Base-by-base conservation (phyloP, 1,284 basidiomycete genomes). In the Cutaneotrichosporon mucoides region DNA sequence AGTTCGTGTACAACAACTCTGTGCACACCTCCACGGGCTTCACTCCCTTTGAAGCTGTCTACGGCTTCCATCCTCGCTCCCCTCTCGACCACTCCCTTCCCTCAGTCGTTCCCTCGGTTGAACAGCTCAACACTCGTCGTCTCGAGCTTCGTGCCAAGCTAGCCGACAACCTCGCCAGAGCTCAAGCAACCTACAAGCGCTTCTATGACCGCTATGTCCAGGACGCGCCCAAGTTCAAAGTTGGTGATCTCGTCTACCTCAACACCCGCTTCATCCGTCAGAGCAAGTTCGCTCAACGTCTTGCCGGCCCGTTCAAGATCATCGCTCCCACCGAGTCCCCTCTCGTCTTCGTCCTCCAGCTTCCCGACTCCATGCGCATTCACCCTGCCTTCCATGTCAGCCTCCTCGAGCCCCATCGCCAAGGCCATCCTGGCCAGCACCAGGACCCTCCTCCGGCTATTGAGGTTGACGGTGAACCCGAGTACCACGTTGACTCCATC, bases 1-100 rank as follows among this genome's bases (percentile, higher is more conserved):
- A 82, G 65, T 83, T 83, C 57, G 66, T 71, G 0, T 82, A 79
- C 67, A 83, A 83, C 64, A 81, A 81, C 70, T n/a, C 80, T 71
- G 53, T 55, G 66, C 37, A 68, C 42, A 42, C 62, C 0, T 73
- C 76, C 2, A 81, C 76, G 10, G 59, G 70, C 8, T 67, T 73
- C 47, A 71, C 81, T 2, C 81, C 81, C 0, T 82, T 82, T 71
- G 78, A 69, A 45, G 74, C 76, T 48, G 75, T 77, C 52, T 63
- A 70, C 16, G 79, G 72, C 13, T 79, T 69, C 45, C 65, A 78
- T 53, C 78, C 76, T 46, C 42, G 66, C 2, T 9, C 10, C 7
- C 45, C 45, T 34, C 16, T 12, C 11, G 24, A 7, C 13, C 13
- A 12, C 8, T 6, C 6, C 6, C 48, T 4, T 4, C 34, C n/a